Evolutionary conservation across 352 stramenopile species (phyloP).

Genomic region (Globisporangium nagaii): DNA sequence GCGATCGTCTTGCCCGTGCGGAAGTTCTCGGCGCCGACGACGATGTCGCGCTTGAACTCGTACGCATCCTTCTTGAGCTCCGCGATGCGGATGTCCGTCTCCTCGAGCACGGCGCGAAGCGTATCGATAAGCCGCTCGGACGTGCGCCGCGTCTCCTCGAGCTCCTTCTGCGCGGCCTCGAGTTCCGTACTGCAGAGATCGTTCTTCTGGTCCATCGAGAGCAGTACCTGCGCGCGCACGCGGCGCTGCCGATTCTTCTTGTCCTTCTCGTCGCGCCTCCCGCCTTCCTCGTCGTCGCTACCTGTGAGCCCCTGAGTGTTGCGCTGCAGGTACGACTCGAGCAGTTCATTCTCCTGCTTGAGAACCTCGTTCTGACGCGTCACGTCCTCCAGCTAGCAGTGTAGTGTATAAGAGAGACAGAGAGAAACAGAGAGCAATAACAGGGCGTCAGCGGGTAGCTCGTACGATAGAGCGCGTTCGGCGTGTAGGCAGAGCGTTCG

Average conservation of each 20-base stretch:
- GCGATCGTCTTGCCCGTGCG: constrained; percentile 90
- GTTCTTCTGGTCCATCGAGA: constrained; percentile 92
- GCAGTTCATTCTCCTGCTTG: constrained; percentile 86
- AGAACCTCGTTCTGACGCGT: constrained; percentile 84
- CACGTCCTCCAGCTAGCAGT: constrained; percentile 71
- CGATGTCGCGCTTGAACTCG: constrained; percentile 94
- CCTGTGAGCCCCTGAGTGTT: constrained; percentile 34
- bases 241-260: constrained; percentile 54
- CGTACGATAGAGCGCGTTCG: too few relatives aligned
- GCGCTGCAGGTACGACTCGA: constrained; percentile 78
- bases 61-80: constrained; percentile 95
- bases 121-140: constrained; percentile 93
- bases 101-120: constrained; percentile 88
- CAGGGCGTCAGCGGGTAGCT: background rate
- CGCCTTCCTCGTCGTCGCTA: constrained; percentile 66
- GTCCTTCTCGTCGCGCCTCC: constrained; percentile 42
- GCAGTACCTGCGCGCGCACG: constrained; percentile 46
- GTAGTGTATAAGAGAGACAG: too few relatives aligned
- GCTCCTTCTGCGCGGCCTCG: constrained; percentile 81
- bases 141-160: constrained; percentile 86
- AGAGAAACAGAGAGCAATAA: background rate
- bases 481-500: background rate
- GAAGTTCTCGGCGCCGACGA: constrained; percentile 92
- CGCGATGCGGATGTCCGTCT: constrained; percentile 92
- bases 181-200: constrained; percentile 85